Evolutionary conservation across 495 filamentous ascomycete genomes (phyloP).

Genomic region (Lasiosphaeria hispida): DNA sequence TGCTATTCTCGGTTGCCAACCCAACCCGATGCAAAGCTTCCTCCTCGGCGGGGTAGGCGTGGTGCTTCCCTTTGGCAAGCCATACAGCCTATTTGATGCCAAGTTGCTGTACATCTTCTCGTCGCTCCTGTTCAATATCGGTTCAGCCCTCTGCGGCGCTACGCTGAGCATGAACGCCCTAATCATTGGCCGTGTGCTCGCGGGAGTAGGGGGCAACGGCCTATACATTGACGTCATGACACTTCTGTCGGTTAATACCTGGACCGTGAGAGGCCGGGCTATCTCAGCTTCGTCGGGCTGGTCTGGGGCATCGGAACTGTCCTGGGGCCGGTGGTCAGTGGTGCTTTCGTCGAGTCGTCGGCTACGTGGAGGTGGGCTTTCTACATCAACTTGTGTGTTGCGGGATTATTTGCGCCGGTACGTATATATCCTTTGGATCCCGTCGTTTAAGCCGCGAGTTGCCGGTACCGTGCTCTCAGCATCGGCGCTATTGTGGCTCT

Average conservation of each 20-base stretch:
- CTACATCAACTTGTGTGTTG: constrained; percentile 68
- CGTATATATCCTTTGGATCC: constrained; percentile 56
- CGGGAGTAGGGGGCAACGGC: constrained; percentile 45
- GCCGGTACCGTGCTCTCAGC: constrained; percentile 41
- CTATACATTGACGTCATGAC: constrained; percentile 52
- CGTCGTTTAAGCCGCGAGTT: constrained; percentile 41
- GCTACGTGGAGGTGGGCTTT: constrained; percentile 63
- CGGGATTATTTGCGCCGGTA: constrained; percentile 53
- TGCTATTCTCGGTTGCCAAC: too few relatives aligned
- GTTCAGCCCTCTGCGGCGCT: constrained; percentile 50
- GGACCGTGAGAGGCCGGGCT: constrained; percentile 44
- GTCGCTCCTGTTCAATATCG: constrained; percentile 51
- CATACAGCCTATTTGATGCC: constrained; percentile 51
- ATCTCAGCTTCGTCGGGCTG: constrained; percentile 43
- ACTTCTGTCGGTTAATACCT: constrained; percentile 45
- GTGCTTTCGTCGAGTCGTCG: constrained; percentile 53
- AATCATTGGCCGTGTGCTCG: constrained; percentile 51
- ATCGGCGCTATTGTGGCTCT: constrained; percentile 38
- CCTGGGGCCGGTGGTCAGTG: constrained; percentile 61
- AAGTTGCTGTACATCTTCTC: constrained; percentile 55
- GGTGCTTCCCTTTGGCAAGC: constrained; percentile 38
- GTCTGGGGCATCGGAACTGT: constrained; percentile 54
- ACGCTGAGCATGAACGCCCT: constrained; percentile 23
- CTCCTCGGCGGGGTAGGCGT: constrained; percentile 45
- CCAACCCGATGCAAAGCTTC: too few relatives aligned